These are phyloP conservation scores for Ophiostoma fasciatum DNA, from an alignment of 2,329 filamentous ascomycete genomes.

Conservation along the genomic window DNA sequence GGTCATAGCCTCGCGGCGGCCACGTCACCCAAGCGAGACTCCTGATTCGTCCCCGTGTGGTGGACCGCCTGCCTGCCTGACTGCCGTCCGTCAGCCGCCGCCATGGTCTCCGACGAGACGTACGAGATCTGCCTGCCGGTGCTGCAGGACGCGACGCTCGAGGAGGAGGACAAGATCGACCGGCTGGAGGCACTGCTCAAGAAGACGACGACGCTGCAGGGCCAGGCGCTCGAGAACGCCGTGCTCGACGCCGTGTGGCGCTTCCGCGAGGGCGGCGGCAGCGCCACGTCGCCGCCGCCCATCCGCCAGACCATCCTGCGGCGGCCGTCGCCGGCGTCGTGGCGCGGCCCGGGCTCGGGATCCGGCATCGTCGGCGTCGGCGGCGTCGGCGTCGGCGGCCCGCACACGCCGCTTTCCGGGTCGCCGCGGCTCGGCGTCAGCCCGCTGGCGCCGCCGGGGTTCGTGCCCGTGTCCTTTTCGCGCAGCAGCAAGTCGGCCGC, in stretches of 20 bases:
- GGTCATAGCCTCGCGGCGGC: no score
- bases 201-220: conserved; percentile 61
- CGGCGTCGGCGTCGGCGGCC: background rate
- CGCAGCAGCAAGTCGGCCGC: conserved; percentile 56
- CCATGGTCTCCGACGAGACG: conserved; percentile 83
- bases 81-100: conserved; percentile 15
- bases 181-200: conserved; percentile 74
- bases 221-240: conserved; percentile 71
- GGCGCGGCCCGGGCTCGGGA: conserved; percentile 43
- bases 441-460: conserved; percentile 72
- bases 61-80: no score
- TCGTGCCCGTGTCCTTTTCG: conserved; percentile 62
- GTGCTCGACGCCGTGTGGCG: conserved; percentile 86
- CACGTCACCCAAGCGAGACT: no score
- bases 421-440: conserved; percentile 72
- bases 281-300: conserved; percentile 61
- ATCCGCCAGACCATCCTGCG: conserved; percentile 82
- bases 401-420: conserved; percentile 65
- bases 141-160: conserved; percentile 64
- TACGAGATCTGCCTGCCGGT: conserved; percentile 86
- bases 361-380: background rate
- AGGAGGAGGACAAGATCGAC: conserved; percentile 93
- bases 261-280: conserved; percentile 52
- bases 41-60: no score
- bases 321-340: conserved; percentile 81